phyloP scores from a whole-genome alignment of 768 basidiomycete species.

The Phylloporus scabripes region DNA sequence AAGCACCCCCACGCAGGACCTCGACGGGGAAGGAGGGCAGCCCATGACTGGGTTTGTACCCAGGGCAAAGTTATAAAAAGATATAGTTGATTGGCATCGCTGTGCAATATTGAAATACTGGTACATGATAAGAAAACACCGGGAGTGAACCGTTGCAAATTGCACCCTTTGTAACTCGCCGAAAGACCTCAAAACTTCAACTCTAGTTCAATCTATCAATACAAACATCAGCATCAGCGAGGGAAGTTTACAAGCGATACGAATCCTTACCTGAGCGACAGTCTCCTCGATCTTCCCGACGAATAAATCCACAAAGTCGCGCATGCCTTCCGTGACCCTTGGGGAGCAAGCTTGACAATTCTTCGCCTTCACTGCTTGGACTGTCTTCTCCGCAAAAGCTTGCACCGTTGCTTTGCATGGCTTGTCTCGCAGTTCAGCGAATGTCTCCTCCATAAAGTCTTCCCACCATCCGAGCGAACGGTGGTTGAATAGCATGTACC shows the following conservation, averaged over 20 bases:
- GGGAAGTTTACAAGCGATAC: not conserved
- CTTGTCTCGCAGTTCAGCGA: conserved; percentile 13
- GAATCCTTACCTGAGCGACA: conserved; percentile 2
- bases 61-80: too few species aligned
- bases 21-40: too few species aligned
- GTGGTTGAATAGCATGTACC: not conserved
- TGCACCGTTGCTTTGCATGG: conserved; percentile 14
- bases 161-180: too few species aligned
- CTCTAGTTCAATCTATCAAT: not conserved
- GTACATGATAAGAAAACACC: too few species aligned
- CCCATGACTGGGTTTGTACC: too few species aligned
- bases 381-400: not conserved
- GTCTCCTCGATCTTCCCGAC: conserved; percentile 10
- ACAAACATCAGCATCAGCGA: not conserved
- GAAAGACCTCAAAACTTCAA: not conserved
- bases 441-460: conserved; percentile 8
- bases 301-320: conserved; percentile 6
- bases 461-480: conserved; percentile 16
- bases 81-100: too few species aligned
- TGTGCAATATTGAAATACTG: too few species aligned
- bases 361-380: not conserved
- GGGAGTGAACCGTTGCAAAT: too few species aligned
- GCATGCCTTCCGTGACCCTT: conserved; percentile 10
- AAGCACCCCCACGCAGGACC: too few species aligned
- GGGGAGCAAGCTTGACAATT: conserved; percentile 1